Conservation (phyloP, 306 rosid genomes). For the Vigna radiata region DNA sequence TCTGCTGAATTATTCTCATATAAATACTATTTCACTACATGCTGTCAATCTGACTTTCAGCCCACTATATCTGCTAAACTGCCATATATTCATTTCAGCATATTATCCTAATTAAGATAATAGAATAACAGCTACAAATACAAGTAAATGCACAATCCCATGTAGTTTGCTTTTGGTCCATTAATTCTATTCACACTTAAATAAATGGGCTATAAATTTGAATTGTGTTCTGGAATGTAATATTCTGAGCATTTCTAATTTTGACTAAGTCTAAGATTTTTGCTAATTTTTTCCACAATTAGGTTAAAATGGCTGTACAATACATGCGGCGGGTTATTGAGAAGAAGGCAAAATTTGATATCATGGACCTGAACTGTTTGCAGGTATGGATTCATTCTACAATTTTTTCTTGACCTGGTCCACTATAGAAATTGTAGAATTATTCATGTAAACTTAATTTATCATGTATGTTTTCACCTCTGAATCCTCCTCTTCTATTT, state of each 20-base stretch:
- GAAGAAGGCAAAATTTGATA: constrained; percentile 96
- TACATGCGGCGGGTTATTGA: constrained; percentile 95
- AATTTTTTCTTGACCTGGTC: constrained; percentile 9
- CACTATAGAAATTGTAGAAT: constrained; percentile 11
- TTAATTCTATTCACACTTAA: too few relatives aligned
- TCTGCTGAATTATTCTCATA: too few relatives aligned
- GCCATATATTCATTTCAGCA: too few relatives aligned
- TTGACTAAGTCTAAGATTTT: constrained; percentile 12
- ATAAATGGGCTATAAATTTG: background rate
- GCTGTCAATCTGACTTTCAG: too few relatives aligned
- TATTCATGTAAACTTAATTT: background rate
- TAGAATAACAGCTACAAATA: too few relatives aligned
- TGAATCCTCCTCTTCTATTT: too few relatives aligned
- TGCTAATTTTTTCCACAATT: constrained; percentile 40
- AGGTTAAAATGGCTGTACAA: constrained; percentile 95
- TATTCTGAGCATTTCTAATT: constrained; percentile 19
- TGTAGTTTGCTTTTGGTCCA: too few relatives aligned
- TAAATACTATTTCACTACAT: too few relatives aligned
- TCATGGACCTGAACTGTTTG: constrained; percentile 89
- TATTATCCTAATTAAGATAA: too few relatives aligned
- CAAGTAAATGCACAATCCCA: too few relatives aligned
- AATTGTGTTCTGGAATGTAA: constrained; percentile 7
- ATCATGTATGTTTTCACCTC: background rate
- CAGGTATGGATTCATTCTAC: constrained; percentile 59
- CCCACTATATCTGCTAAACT: too few relatives aligned